phyloP scores from a whole-genome alignment of 2,329 filamentous ascomycete species.

The Rugonectria rugulosa region DNA sequence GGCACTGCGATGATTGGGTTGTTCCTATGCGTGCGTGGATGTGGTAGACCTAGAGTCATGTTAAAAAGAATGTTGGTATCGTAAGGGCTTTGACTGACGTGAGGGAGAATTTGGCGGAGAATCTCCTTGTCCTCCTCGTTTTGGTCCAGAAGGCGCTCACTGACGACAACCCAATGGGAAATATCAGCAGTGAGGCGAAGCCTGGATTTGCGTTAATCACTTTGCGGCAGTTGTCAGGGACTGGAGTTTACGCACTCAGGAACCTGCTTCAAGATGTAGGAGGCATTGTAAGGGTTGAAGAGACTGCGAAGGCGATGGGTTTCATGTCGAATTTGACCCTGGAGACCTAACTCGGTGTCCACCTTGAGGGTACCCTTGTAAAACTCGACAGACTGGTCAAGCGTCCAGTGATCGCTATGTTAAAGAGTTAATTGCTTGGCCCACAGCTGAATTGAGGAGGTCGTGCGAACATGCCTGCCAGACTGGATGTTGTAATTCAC shows the following conservation, averaged over 20 bases:
- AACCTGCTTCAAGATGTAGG: conserved; percentile 39
- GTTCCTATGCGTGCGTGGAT: conserved; percentile 47
- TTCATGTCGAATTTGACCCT: conserved; percentile 43
- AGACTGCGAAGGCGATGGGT: conserved; percentile 15
- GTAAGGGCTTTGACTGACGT: conserved; percentile 32
- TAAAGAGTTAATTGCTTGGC: background rate
- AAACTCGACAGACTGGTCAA: conserved; percentile 44
- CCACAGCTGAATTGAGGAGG: background rate
- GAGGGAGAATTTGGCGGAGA: conserved; percentile 37
- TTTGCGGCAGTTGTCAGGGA: too few species aligned
- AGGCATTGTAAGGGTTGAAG: conserved; percentile 39
- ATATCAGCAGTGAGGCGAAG: conserved; percentile 37
- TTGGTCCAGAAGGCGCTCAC: conserved; percentile 31
- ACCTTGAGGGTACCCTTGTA: conserved; percentile 41
- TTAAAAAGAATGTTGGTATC: background rate
- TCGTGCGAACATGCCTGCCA: background rate
- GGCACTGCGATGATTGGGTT: conserved; percentile 47
- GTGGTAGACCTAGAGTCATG: conserved; percentile 26
- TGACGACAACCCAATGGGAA: conserved; percentile 37
- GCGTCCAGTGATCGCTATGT: conserved; percentile 41
- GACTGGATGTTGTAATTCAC: conserved; percentile 20
- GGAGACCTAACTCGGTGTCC: conserved; percentile 41
- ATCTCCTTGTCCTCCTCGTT: conserved; percentile 31
- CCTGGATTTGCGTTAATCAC: conserved; percentile 7
- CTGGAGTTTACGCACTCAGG: conserved; percentile 34